Base-by-base conservation (phyloP, 176 grass and related monocot genomes). In the Cenchrus purpureus region DNA sequence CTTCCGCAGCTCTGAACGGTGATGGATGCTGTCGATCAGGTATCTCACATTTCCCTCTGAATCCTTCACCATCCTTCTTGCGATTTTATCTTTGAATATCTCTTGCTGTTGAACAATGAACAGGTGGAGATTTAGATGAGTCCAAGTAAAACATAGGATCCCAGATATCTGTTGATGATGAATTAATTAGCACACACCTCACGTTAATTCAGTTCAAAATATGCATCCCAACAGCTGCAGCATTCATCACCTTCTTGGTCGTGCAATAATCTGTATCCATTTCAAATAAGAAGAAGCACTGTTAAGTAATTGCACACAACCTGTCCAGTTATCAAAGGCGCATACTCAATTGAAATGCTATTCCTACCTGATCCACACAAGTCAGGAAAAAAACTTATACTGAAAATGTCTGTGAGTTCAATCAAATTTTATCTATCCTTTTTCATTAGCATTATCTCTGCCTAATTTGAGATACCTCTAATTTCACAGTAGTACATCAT, bases 221-320 rank as follows among this genome's bases (percentile, higher is more conserved):
- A 95, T 22, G 97, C 97, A 66, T 89, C 87, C 97, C 97, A 98
- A 80, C 93, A 98, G 84, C 88, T 94, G 79, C 89, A 95, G 25
- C 88, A 92, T 46, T 92, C 89, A 10, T 98, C 97, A 4, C 97
- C 93, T 73, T 98, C 97, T 8, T 62, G 52, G 91, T 88, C 25
- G 86, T 87, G 87, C 97, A 95, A 76, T 96, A 94, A 74, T 98
- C 97, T 98, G 81, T 62, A 77, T 28, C 28, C 63, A 40, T 40
- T 40, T 40, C 37, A 68, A 37, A 84, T 75, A 55, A 86, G 74
- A 59, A 28, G 2, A 59, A 28, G 3, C 62, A 45, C 43, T 65
- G 63, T 71, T 56, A 86, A 34, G 63, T 34, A 75, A 8, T 16
- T 70, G 62, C 7, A 28, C 29, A 53, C 15, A 57, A 40, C 37